Conservation (phyloP, 1,284 basidiomycete species). For the Sparassis latifolia region DNA sequence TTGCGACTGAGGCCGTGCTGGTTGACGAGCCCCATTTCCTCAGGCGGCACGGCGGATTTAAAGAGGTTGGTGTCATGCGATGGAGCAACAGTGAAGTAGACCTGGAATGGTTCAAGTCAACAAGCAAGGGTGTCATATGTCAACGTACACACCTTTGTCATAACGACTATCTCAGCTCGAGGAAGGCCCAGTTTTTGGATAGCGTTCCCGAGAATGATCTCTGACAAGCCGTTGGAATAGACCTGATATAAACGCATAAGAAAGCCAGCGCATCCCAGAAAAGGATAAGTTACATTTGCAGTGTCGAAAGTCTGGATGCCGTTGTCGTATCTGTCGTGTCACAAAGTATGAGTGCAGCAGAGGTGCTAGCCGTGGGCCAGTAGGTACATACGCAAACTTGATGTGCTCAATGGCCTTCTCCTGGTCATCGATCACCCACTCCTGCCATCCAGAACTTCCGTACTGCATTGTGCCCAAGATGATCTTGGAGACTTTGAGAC, state of each 20-base stretch:
- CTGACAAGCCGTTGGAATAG: slow-evolving; percentile 44
- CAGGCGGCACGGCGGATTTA: slow-evolving; percentile 10
- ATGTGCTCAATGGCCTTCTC: slow-evolving; percentile 33
- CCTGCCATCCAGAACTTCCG: slow-evolving; percentile 29
- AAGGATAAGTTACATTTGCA: slow-evolving; percentile 28
- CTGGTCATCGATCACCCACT: slow-evolving; percentile 34
- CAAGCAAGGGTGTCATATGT: background rate
- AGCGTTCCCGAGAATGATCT: slow-evolving; percentile 53
- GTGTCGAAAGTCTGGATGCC: slow-evolving; percentile 50
- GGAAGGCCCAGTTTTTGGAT: slow-evolving; percentile 49
- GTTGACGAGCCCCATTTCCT: slow-evolving; percentile 29
- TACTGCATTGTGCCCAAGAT: slow-evolving; percentile 42
- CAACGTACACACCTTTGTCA: slow-evolving; percentile 39
- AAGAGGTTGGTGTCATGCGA: slow-evolving; percentile 34
- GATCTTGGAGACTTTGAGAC: slow-evolving; percentile 37
- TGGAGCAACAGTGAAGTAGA: slow-evolving; percentile 12
- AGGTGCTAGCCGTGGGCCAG: background rate
- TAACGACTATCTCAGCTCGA: slow-evolving; percentile 48
- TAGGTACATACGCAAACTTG: slow-evolving; percentile 28
- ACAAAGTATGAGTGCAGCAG: background rate
- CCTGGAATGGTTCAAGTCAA: background rate
- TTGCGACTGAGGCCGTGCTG: slow-evolving; percentile 34
- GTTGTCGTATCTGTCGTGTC: slow-evolving; percentile 22
- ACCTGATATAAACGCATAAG: slow-evolving; percentile 13
- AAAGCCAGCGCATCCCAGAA: background rate